These are phyloP conservation scores for Naganishia liquefaciens DNA, from an alignment of 1,284 basidiomycete genomes.

Conservation along the genomic window DNA sequence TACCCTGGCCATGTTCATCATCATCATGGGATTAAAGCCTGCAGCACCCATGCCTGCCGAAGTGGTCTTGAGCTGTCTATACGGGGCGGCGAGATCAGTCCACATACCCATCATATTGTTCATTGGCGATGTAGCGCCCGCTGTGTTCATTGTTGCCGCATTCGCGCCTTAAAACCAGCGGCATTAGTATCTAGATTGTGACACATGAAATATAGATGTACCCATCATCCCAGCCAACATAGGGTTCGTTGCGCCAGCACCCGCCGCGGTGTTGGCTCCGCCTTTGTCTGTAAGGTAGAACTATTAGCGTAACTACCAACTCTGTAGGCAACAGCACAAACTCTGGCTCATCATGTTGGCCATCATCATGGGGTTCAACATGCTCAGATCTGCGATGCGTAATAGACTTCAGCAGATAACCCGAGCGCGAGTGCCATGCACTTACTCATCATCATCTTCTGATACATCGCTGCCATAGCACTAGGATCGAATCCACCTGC, in stretches of 20 bases:
- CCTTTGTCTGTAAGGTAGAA: constrained; percentile 5
- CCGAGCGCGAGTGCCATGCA: background rate
- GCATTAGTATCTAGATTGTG: background rate
- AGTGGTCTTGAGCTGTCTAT: background rate
- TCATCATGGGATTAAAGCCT: constrained; percentile 35
- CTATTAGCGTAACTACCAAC: background rate
- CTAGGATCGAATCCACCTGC: constrained; percentile 55
- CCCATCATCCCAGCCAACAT: constrained; percentile 24
- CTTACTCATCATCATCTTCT: constrained; percentile 56
- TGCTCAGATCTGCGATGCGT: constrained; percentile 36
- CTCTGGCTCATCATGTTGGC: constrained; percentile 34
- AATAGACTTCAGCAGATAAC: background rate
- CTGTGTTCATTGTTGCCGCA: background rate
- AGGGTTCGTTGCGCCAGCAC: constrained; percentile 15
- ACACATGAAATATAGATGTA: background rate
- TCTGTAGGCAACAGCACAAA: background rate
- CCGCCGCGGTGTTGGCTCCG: constrained; percentile 3
- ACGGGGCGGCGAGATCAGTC: background rate
- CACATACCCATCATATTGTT: constrained; percentile 28
- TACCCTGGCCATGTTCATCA: constrained; percentile 30
- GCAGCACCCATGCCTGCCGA: constrained; percentile 22
- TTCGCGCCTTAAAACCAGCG: background rate
- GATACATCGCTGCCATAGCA: constrained; percentile 60
- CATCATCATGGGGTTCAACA: constrained; percentile 31
- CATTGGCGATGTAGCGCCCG: constrained; percentile 24